Percentiles rank a stretch among this genome's conserved stretches.
These are phyloP conservation scores for Pichia sp. DNA, from an alignment of 1,139 yeast genomes.

Conservation along the genomic window DNA sequence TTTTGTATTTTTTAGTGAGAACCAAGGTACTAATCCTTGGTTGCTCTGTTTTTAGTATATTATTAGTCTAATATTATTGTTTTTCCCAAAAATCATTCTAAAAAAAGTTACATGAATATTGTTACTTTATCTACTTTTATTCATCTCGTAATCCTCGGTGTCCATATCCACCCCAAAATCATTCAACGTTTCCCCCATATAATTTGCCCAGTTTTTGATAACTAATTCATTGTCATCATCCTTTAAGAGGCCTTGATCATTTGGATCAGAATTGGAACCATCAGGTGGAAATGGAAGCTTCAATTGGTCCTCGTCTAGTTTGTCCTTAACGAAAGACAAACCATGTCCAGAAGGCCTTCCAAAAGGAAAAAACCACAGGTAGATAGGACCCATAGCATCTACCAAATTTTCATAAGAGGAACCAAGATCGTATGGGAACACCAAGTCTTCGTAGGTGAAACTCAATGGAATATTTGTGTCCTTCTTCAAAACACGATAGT, in stretches of 20 bases:
- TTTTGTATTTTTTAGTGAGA: background rate
- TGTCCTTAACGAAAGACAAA: conserved; percentile 45
- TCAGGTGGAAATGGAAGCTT: conserved; percentile 88
- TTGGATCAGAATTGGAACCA: conserved; percentile 42
- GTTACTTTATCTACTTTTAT: conserved; percentile 5
- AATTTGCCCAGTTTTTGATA: conserved; percentile 53
- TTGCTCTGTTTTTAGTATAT: background rate
- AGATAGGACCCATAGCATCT: conserved; percentile 48
- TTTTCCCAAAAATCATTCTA: background rate
- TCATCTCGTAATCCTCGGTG: conserved; percentile 36
- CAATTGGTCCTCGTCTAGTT: conserved; percentile 48
- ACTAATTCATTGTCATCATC: conserved; percentile 16
- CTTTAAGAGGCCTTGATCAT: background rate
- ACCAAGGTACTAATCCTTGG: background rate
- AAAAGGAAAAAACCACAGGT: conserved; percentile 68
- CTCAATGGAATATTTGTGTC: conserved; percentile 23
- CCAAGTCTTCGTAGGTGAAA: conserved; percentile 48
- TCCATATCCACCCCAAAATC: conserved; percentile 88
- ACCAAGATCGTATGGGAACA: conserved; percentile 73
- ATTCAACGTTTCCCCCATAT: conserved; percentile 69
- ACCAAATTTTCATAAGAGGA: conserved; percentile 50
- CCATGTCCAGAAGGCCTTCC: conserved; percentile 52
- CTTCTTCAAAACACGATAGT: conserved; percentile 17
- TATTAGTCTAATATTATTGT: background rate
- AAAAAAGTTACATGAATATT: background rate